Evolutionary conservation across 257 asterid species (phyloP), one percentile per base, ranked within the genome.

Genomic region (Penstemon eatonii): DNA sequence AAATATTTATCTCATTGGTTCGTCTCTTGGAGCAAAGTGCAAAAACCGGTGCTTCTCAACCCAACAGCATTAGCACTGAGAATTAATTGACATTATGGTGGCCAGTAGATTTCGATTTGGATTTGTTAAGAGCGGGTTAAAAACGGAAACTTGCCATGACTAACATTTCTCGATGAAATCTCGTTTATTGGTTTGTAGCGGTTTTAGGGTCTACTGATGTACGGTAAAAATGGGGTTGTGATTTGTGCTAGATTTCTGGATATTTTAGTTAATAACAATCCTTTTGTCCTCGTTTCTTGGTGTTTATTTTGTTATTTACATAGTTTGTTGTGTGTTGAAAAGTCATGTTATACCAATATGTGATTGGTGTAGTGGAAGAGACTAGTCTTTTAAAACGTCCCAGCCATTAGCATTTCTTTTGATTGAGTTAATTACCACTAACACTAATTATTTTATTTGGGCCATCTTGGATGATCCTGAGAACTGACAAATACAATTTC

Each of bases 1-100:
- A 88, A 55, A 71, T 88, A 15, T 84, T 86, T 71, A 73, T 86
- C 53, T 79, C 96, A 36, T 84, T 88, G 7, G 87, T 88, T 78
- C 89, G 79, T 61, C 82, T 86, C 53, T 66, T 88, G 70, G 89
- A 84, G 71, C 91, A 81, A 79, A 81, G 78, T 15, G 55, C 81
- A 40, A 85, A 83, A 76, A 71, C 50, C 13, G 78, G 78, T 41
- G 36, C 50, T 15, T 45, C 79, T 9, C 68, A 82, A 12, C 60
- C 79, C 67, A 77, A 63, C 37, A 60, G 60, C 61, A 37, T 11
- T 19, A 75, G 68, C 70, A 77, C 60, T 67, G 77, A 77, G 39
- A 63, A 49, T 25, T 25, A 25, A 25, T 1, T 25, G 2, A 25
- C 33, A 25, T 25, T 52, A 63, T 67, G 69, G 58, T 19, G 72